These are phyloP conservation scores for Solanum hybrid DNA, from an alignment of 305 asterid genomes.

Conservation along the genomic window DNA sequence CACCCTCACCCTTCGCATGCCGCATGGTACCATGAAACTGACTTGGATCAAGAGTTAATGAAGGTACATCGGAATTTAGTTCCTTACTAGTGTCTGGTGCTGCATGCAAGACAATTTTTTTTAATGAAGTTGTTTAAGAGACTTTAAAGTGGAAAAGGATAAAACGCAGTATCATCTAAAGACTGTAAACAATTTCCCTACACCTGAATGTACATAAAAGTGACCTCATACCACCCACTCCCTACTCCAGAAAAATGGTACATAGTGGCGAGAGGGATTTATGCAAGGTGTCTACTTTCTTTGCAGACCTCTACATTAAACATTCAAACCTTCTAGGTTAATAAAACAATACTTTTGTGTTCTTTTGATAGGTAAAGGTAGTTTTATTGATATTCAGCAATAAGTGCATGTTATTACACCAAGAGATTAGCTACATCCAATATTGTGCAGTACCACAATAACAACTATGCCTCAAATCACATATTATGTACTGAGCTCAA, in stretches of 20 bases:
- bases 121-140: slow-evolving; percentile 4
- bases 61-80: slow-evolving; percentile 40
- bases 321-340: not conserved
- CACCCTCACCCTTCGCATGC: slow-evolving; percentile 63
- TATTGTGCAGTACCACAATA: not conserved
- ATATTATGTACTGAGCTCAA: not conserved
- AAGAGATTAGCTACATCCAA: not conserved
- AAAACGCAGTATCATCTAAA: slow-evolving; percentile 7
- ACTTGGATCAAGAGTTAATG: slow-evolving; percentile 43
- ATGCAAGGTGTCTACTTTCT: not conserved
- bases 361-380: not conserved
- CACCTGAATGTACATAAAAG: not conserved
- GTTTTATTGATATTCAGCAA: not conserved
- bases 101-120: slow-evolving; percentile 27
- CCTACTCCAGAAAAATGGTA: not conserved
- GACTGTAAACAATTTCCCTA: not conserved
- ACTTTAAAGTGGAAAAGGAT: not conserved
- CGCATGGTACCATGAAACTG: slow-evolving; percentile 73
- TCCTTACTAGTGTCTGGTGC: slow-evolving; percentile 42
- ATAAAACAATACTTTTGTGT: not conserved
- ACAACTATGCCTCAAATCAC: not conserved
- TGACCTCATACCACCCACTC: not conserved
- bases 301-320: not conserved
- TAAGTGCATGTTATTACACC: not conserved
- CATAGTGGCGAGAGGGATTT: not conserved